These are phyloP conservation scores for Limtongozyma cylindracea DNA, from an alignment of 805 yeast genomes.

Conservation along the genomic window DNA sequence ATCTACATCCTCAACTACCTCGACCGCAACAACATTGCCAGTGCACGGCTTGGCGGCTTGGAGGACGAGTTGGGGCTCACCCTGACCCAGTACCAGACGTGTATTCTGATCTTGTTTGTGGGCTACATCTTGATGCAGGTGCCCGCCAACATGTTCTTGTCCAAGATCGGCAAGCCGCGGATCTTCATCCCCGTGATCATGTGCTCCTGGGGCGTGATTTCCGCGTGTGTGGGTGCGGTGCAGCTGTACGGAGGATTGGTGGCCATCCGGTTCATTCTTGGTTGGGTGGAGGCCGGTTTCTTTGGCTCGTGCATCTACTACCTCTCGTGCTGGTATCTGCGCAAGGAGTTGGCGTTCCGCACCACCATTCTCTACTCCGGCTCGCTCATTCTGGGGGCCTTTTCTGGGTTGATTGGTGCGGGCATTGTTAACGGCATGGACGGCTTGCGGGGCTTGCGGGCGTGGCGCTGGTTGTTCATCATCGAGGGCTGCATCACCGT, in stretches of 20 bases:
- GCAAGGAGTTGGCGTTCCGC: slow-evolving; percentile 20
- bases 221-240: slow-evolving; percentile 22
- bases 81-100: slow-evolving; percentile 20
- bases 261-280: slow-evolving; percentile 19
- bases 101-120: slow-evolving; percentile 24
- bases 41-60: slow-evolving; percentile 24
- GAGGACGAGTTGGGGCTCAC: slow-evolving; percentile 14
- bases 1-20: slow-evolving; percentile 25
- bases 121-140: slow-evolving; percentile 22
- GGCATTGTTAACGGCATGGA: slow-evolving; percentile 19
- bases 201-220: slow-evolving; percentile 23
- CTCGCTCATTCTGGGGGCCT: slow-evolving; percentile 23
- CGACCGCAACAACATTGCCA: slow-evolving; percentile 26
- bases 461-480: slow-evolving; percentile 31
- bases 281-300: slow-evolving; percentile 20
- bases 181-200: slow-evolving; percentile 20
- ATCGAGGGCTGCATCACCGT: slow-evolving; percentile 31
- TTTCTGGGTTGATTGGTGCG: slow-evolving; percentile 26
- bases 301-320: slow-evolving; percentile 20
- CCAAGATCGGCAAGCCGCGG: slow-evolving; percentile 22
- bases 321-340: slow-evolving; percentile 28
- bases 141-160: slow-evolving; percentile 20
- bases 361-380: slow-evolving; percentile 25
- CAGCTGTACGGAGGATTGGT: slow-evolving; percentile 16
- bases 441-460: slow-evolving; percentile 2